phyloP scores from a whole-genome alignment of 2,329 filamentous ascomycete genomes.

The Polychaeton citri region DNA sequence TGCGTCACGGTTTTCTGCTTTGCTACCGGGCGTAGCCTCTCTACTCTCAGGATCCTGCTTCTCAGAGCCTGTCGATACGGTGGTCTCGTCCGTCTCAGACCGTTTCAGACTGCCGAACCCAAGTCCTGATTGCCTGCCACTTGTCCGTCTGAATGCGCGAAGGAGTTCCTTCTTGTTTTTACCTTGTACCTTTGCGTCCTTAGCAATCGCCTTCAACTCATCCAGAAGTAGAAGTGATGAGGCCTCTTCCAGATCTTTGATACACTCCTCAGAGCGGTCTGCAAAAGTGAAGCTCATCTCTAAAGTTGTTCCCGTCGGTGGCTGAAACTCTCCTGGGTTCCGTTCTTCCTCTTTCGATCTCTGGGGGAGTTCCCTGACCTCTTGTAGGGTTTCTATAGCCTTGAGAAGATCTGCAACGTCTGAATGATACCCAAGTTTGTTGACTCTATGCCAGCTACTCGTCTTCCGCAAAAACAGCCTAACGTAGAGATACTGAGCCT shows the following conservation, averaged over 20 bases:
- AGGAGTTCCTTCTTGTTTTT: conserved; percentile 77
- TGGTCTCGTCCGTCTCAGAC: conserved; percentile 46
- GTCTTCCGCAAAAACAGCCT: conserved; percentile 86
- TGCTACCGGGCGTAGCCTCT: conserved; percentile 27
- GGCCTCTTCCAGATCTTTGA: conserved; percentile 70
- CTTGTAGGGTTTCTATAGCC: conserved; percentile 54
- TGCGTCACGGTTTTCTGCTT: conserved; percentile 49
- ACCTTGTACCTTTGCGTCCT: conserved; percentile 73
- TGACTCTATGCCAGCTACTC: conserved; percentile 76
- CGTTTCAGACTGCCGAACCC: conserved; percentile 53
- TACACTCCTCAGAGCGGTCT: conserved; percentile 59
- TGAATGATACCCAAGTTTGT: conserved; percentile 62
- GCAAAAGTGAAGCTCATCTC: conserved; percentile 59
- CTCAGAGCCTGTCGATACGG: conserved; percentile 29
- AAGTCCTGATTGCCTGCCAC: conserved; percentile 63
- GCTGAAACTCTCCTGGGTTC: conserved; percentile 37
- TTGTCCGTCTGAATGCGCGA: conserved; percentile 58
- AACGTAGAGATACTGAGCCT: conserved; percentile 89
- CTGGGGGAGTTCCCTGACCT: conserved; percentile 40
- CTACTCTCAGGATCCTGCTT: conserved; percentile 15
- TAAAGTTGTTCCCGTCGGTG: conserved; percentile 36
- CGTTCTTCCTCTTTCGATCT: conserved; percentile 22
- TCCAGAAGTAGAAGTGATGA: conserved; percentile 71
- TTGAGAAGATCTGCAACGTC: conserved; percentile 64
- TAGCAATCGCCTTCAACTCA: conserved; percentile 72